These are phyloP conservation scores for Helminthosporium solani DNA, from an alignment of 2,329 filamentous ascomycete genomes.

Conservation along the genomic window DNA sequence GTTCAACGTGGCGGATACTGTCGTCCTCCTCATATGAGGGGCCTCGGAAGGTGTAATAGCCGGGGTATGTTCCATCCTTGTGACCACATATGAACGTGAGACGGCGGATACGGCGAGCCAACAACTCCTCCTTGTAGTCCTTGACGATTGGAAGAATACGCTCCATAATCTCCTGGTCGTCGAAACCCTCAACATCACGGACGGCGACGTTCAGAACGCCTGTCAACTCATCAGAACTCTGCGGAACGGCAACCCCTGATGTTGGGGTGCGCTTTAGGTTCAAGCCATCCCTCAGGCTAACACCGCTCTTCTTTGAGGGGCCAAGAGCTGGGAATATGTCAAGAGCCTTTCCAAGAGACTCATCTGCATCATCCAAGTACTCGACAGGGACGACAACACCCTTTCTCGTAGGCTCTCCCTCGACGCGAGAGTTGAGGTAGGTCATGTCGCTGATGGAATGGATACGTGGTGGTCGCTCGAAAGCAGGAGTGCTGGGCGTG, in stretches of 20 bases:
- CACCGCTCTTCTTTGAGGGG: slow-evolving; percentile 55
- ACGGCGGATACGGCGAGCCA: slow-evolving; percentile 78
- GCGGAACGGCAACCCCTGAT: slow-evolving; percentile 40
- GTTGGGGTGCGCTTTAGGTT: slow-evolving; percentile 68
- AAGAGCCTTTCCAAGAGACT: slow-evolving; percentile 78
- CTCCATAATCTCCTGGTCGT: slow-evolving; percentile 76
- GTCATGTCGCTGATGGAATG: slow-evolving; percentile 97
- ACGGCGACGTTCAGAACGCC: slow-evolving; percentile 92
- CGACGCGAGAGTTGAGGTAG: slow-evolving; percentile 72
- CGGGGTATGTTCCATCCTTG: slow-evolving; percentile 90
- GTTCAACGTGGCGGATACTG: slow-evolving; percentile 96
- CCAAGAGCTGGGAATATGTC: slow-evolving; percentile 70
- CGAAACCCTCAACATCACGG: slow-evolving; percentile 78
- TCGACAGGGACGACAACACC: slow-evolving; percentile 92
- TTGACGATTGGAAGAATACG: slow-evolving; percentile 76
- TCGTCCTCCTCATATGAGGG: slow-evolving; percentile 86
- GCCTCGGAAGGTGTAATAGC: slow-evolving; percentile 97
- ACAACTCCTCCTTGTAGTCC: slow-evolving; percentile 79
- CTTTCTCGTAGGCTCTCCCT: slow-evolving; percentile 76
- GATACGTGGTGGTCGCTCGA: slow-evolving; percentile 69
- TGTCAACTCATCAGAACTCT: slow-evolving; percentile 74
- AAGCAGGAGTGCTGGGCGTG: slow-evolving; percentile 65
- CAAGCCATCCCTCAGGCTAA: slow-evolving; percentile 33
- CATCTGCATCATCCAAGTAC: slow-evolving; percentile 92
- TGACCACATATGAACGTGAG: slow-evolving; percentile 95